phyloP scores from a whole-genome alignment of 139 green algal species.

The Chlorella sp. region DNA sequence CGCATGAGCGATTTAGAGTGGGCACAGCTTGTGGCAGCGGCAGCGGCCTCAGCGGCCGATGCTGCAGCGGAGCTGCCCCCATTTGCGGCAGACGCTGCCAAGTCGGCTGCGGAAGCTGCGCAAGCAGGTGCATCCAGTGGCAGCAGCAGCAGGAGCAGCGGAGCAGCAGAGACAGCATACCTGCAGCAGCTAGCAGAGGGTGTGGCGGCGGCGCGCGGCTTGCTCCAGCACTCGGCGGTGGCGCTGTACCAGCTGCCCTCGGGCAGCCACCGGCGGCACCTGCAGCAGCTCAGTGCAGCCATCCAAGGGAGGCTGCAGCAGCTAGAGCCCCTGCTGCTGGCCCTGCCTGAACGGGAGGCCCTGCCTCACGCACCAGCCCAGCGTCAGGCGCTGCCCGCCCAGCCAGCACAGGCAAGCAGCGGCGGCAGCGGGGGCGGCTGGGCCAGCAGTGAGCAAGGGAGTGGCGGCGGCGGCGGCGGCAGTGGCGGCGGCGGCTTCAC shows the following conservation, averaged over 20 bases:
- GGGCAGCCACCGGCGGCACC: not conserved
- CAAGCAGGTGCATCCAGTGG: not conserved
- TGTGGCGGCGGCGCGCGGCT: conserved; percentile 1
- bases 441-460: too few relatives aligned
- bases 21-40: conserved; percentile 13
- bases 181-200: not conserved
- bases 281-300: not conserved
- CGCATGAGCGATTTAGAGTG: conserved; percentile 10
- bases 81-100: not conserved
- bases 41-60: not conserved
- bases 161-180: not conserved
- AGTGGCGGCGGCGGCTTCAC: not conserved
- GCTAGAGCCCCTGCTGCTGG: conserved; percentile 35
- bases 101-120: not conserved
- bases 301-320: conserved; percentile 1
- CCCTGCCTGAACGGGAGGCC: conserved; percentile 15
- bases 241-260: conserved; percentile 14
- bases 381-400: not conserved
- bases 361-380: not conserved
- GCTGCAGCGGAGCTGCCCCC: not conserved
- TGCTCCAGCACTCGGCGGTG: conserved; percentile 24
- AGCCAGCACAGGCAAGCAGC: not conserved
- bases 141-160: not conserved
- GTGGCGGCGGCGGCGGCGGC: not conserved
- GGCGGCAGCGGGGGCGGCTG: not conserved